Percentiles rank a stretch among this genome's conserved stretches.
phyloP scores from a whole-genome alignment of 2,329 filamentous ascomycete genomes.

The Trichoderma pleuroti region DNA sequence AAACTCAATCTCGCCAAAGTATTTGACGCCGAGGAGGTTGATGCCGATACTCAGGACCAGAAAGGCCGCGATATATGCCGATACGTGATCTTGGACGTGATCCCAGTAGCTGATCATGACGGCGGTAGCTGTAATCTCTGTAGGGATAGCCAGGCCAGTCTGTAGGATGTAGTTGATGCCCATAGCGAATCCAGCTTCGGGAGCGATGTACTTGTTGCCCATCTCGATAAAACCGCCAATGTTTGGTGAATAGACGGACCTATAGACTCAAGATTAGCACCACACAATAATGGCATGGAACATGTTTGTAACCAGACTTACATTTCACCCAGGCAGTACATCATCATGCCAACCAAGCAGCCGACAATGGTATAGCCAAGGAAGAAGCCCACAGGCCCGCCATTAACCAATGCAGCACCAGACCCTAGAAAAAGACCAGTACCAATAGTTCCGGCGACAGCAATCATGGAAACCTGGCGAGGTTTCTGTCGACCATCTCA shows the following conservation, averaged over 20 bases:
- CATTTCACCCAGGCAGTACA: slow-evolving; percentile 23
- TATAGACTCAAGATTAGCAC: neutral
- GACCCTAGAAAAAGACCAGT: slow-evolving; percentile 28
- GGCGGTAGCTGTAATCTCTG: slow-evolving; percentile 23
- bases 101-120: slow-evolving; percentile 27
- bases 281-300: neutral
- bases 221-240: slow-evolving; percentile 27
- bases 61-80: slow-evolving; percentile 22
- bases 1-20: slow-evolving; percentile 47
- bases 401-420: slow-evolving; percentile 20
- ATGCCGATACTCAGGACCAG: slow-evolving; percentile 21
- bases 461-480: slow-evolving; percentile 34
- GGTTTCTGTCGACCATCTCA: slow-evolving; percentile 17
- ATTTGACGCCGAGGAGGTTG: slow-evolving; percentile 30
- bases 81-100: slow-evolving; percentile 13
- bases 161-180: slow-evolving; percentile 25
- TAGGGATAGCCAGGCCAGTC: slow-evolving; percentile 24
- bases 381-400: slow-evolving; percentile 21
- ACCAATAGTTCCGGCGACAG: slow-evolving; percentile 40
- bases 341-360: slow-evolving; percentile 22
- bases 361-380: slow-evolving; percentile 20
- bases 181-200: slow-evolving; percentile 26
- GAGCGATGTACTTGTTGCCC: slow-evolving; percentile 25
- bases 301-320: slow-evolving; percentile 6
- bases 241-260: slow-evolving; percentile 25